Conservation (phyloP, 2,329 filamentous ascomycete species). For the Stagonosporopsis rhizophila region DNA sequence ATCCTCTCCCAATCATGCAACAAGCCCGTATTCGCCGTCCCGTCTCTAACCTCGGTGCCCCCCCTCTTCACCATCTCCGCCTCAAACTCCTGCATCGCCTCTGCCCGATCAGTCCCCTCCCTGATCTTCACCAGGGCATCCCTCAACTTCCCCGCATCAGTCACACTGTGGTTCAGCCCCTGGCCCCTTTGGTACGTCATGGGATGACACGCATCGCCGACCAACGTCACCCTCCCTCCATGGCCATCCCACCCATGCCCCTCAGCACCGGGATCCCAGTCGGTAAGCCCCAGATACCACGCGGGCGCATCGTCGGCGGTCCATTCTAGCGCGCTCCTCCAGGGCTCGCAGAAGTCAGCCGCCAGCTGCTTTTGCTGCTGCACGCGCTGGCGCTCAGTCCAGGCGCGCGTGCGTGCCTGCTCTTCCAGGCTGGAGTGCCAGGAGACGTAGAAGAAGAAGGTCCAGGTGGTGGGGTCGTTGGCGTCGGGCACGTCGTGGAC, state of each 20-base stretch:
- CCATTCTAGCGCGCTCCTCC: constrained; percentile 51
- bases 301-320: constrained; percentile 40
- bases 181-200: constrained; percentile 58
- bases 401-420: constrained; percentile 49
- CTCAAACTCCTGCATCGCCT: constrained; percentile 52
- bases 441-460: constrained; percentile 59
- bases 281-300: constrained; percentile 46
- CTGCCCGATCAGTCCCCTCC: constrained; percentile 31
- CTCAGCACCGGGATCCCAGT: constrained; percentile 45
- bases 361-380: constrained; percentile 52
- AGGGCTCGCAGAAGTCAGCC: constrained; percentile 53
- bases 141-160: constrained; percentile 53
- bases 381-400: constrained; percentile 48
- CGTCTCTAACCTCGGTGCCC: constrained; percentile 42
- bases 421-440: constrained; percentile 52
- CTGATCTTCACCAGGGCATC: constrained; percentile 38
- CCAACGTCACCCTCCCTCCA: constrained; percentile 46
- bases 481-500: constrained; percentile 51
- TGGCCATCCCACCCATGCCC: constrained; percentile 45
- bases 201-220: constrained; percentile 52
- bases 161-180: constrained; percentile 58
- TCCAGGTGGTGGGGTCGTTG: constrained; percentile 52
- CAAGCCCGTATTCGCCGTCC: constrained; percentile 43
- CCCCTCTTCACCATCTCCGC: constrained; percentile 53
- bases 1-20: constrained; percentile 50